These are phyloP conservation scores for Ganoderma lucidum DNA, from an alignment of 1,284 basidiomycete species.

Conservation along the genomic window DNA sequence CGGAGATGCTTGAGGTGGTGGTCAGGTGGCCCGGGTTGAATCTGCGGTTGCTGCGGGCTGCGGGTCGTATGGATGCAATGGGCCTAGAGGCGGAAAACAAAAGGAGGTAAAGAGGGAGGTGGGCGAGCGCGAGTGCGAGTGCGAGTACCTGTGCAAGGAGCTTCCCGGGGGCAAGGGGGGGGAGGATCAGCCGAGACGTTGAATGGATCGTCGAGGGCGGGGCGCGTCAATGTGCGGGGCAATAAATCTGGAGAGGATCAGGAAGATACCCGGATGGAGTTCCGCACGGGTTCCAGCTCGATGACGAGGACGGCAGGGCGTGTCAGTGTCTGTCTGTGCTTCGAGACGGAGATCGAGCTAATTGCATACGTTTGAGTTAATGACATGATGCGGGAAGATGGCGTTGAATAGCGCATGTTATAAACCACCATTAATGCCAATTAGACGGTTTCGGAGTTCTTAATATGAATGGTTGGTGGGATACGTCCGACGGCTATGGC, in stretches of 20 bases:
- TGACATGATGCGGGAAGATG: not conserved
- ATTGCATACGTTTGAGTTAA: not conserved
- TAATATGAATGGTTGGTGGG: not conserved
- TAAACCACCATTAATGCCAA: not conserved
- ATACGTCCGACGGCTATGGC: not conserved
- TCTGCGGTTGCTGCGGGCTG: not conserved
- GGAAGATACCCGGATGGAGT: not conserved
- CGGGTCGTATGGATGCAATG: not conserved
- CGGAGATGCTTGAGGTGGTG: not conserved
- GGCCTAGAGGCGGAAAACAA: no score
- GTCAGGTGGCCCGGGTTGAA: no score
- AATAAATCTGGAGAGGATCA: not conserved
- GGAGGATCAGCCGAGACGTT: not conserved
- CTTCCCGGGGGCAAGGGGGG: not conserved
- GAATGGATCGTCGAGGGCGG: conserved; percentile 1
- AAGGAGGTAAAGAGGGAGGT: not conserved
- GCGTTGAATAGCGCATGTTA: not conserved
- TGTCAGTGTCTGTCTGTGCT: not conserved
- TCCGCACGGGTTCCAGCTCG: not conserved
- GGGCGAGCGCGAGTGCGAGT: not conserved
- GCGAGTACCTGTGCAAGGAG: no score
- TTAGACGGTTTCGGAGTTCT: not conserved
- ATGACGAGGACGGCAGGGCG: not conserved
- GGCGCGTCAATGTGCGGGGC: not conserved
- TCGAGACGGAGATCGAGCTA: not conserved